Conservation (phyloP, 2,329 filamentous ascomycete species). For the Colletotrichum phormii region DNA sequence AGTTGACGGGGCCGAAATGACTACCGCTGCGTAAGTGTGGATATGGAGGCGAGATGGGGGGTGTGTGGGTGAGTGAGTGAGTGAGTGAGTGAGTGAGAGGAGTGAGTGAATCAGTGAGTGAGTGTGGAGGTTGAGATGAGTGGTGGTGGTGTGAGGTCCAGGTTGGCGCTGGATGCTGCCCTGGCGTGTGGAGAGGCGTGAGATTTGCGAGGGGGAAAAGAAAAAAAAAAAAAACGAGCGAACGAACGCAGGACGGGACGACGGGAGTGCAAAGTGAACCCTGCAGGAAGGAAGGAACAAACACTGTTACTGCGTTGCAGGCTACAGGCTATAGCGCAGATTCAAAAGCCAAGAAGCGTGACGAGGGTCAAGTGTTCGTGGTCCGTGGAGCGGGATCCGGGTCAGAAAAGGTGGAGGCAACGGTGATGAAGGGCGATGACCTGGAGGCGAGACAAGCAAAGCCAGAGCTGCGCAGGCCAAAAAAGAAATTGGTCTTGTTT, state of each 20-base stretch:
- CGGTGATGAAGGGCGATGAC: conserved; percentile 24
- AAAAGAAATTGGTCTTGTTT: conserved; percentile 23
- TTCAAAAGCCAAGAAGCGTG: background rate
- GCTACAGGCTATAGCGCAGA: background rate
- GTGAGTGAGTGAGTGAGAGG: background rate
- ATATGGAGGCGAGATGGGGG: background rate
- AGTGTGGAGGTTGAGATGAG: conserved; percentile 26
- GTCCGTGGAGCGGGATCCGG: background rate
- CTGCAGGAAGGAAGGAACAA: conserved; percentile 9
- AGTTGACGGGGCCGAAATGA: background rate
- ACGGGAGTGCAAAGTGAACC: conserved; percentile 20
- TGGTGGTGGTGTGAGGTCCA: background rate
- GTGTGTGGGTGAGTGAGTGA: background rate
- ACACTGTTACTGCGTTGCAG: background rate
- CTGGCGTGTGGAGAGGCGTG: background rate
- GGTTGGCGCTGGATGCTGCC: background rate
- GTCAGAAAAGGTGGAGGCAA: conserved; percentile 14
- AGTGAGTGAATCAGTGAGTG: conserved; percentile 9
- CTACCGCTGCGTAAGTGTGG: background rate
- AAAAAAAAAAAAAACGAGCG: background rate
- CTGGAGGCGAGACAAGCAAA: conserved; percentile 32
- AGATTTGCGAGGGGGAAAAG: background rate
- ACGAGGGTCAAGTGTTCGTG: conserved; percentile 1
- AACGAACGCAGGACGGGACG: conserved; percentile 14
- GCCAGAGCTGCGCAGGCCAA: background rate